phyloP scores from a whole-genome alignment of 2,329 filamentous ascomycete genomes.

The Aphanocladium album region DNA sequence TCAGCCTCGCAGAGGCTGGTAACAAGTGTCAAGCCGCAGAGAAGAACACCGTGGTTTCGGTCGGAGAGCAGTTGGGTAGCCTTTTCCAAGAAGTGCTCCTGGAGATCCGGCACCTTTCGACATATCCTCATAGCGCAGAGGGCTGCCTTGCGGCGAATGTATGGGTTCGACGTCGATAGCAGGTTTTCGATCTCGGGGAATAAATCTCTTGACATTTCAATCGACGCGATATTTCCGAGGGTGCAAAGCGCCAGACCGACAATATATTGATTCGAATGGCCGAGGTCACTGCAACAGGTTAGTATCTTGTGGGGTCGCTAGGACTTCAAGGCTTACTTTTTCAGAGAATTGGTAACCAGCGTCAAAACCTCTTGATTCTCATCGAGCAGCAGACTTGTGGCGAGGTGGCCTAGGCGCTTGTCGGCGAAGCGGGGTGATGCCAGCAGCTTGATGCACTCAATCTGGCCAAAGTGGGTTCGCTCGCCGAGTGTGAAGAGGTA shows the following conservation, averaged over 20 bases:
- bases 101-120: slow-evolving; percentile 92
- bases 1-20: slow-evolving; percentile 92
- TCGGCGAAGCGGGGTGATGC: slow-evolving; percentile 96
- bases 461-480: slow-evolving; percentile 97
- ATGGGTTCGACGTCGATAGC: slow-evolving; percentile 91
- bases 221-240: slow-evolving; percentile 92
- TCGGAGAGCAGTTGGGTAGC: slow-evolving; percentile 83
- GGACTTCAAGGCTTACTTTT: slow-evolving; percentile 62
- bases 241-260: slow-evolving; percentile 95
- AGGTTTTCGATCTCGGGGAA: slow-evolving; percentile 94
- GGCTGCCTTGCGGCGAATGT: slow-evolving; percentile 93
- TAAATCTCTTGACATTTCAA: slow-evolving; percentile 97
- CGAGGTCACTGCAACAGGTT: slow-evolving; percentile 65
- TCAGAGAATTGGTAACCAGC: slow-evolving; percentile 92
- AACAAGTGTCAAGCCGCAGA: slow-evolving; percentile 87
- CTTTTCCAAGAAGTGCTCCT: slow-evolving; percentile 96
- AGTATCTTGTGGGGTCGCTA: slow-evolving; percentile 7
- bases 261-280: slow-evolving; percentile 97
- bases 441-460: slow-evolving; percentile 96
- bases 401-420: slow-evolving; percentile 91
- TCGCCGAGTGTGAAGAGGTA: slow-evolving; percentile 98
- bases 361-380: slow-evolving; percentile 99
- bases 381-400: slow-evolving; percentile 91
- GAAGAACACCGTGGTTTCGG: slow-evolving; percentile 89
- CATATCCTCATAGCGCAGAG: slow-evolving; percentile 99